Base-by-base conservation (phyloP, 148 eudicot species). In the Mesembryanthemum crystallinum region DNA sequence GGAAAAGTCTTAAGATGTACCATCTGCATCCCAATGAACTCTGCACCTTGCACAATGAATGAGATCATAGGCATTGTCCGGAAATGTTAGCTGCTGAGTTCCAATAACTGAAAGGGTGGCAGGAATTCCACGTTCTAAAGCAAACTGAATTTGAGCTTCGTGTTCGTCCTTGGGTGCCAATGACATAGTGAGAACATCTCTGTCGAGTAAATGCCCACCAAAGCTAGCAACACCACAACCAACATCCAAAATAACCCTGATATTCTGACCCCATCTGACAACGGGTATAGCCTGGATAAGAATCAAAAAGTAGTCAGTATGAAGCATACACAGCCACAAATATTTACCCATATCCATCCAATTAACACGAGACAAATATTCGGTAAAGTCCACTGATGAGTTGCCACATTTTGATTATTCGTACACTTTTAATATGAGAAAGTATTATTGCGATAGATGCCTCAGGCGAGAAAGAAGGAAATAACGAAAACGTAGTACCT, bases 191-290 rank as follows among this genome's bases (percentile, higher is more conserved):
- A 95, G 85, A 59, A 95, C 99, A 87, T 87, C 74, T 86, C 81
- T 95, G 73, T 91, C 97, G 84, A 95, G 78, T 81, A 95, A 88
- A 85, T 84, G 78, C 28, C 99, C 99, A 81, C 99, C 99, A 87
- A 95, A 95, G 85, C 99, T 95, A 76, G 99, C 99, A 81, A 95
- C 99, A 39, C 99, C 99, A 78, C 99, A 95, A 73, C 99, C 99
- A 73, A 95, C 99, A 82, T 95, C 99, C 83, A 95, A 79, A 78
- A 95, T 75, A 76, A 95, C 98, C 80, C 98, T 85, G 43, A 88
- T 88, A 81, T 82, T 89, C 85, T 89, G 88, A 52, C 97, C 97
- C 97, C 97, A 95, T 77, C 85, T 82, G 75, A 95, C 83, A 21
- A 7, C 64, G 51, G 99, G 96, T 69, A 89, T 78, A 61, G 88